Conservation (phyloP, 345 rosid species). For the Pelargonium nanum region DNA sequence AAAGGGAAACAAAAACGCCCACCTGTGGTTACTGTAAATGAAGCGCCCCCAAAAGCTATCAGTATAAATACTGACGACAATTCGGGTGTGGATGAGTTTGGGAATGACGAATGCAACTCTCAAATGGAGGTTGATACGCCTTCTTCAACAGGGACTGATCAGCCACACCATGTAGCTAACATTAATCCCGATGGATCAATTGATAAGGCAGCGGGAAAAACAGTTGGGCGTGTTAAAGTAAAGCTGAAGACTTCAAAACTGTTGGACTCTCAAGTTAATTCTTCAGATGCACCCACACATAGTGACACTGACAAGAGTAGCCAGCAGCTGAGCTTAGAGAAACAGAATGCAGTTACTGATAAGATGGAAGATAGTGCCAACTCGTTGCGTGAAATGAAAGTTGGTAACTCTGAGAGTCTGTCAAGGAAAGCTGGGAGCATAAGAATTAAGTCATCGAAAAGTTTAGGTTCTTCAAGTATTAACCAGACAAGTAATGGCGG, state of each 20-base stretch:
- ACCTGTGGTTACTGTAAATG: conserved; percentile 11
- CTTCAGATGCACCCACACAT: conserved; percentile 24
- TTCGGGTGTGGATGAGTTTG: conserved; percentile 26
- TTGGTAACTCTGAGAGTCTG: conserved; percentile 30
- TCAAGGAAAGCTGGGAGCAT: conserved; percentile 69
- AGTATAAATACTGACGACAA: conserved; percentile 28
- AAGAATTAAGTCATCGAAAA: conserved; percentile 54
- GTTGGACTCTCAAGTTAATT: conserved; percentile 31
- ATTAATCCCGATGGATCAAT: conserved; percentile 44
- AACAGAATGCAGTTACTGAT: conserved; percentile 30
- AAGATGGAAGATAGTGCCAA: conserved; percentile 51
- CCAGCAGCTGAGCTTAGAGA: conserved; percentile 37
- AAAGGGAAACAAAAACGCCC: conserved; percentile 38
- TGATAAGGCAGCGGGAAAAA: conserved; percentile 35
- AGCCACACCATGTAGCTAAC: conserved; percentile 35
- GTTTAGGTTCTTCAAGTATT: conserved; percentile 28
- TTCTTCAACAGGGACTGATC: conserved; percentile 56
- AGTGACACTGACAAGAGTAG: conserved; percentile 53
- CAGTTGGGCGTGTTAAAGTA: conserved; percentile 63
- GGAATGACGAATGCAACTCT: conserved; percentile 43
- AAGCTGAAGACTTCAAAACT: conserved; percentile 62
- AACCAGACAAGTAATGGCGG: conserved; percentile 24
- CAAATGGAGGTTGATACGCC: conserved; percentile 61
- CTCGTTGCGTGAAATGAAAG: conserved; percentile 38
- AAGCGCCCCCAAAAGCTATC: conserved; percentile 8